Conservation (phyloP, 371 early-diverging fungal genomes). For the Mucor velutinosus region DNA sequence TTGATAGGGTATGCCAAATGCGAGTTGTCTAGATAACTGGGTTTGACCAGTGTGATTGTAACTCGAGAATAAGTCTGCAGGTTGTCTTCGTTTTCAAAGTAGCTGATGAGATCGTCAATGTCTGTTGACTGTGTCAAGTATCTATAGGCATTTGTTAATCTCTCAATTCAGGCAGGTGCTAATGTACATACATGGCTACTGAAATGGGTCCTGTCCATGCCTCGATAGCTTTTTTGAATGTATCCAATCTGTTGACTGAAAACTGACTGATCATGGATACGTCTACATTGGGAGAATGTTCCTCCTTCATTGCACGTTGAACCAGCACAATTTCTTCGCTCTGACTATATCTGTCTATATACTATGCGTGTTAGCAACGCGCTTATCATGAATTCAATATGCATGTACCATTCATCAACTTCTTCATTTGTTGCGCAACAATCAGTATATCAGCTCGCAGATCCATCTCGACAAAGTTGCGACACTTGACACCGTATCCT, state of each 20-base stretch:
- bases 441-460: slow-evolving; percentile 35
- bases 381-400: neutral
- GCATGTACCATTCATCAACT: slow-evolving; percentile 26
- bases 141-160: slow-evolving; percentile 18
- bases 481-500: slow-evolving; percentile 28
- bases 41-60: slow-evolving; percentile 52
- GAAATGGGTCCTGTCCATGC: slow-evolving; percentile 63
- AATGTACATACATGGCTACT: slow-evolving; percentile 50
- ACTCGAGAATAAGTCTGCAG: slow-evolving; percentile 29
- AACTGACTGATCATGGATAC: slow-evolving; percentile 63
- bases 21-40: slow-evolving; percentile 39
- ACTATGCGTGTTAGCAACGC: neutral
- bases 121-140: slow-evolving; percentile 57
- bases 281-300: slow-evolving; percentile 15
- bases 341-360: slow-evolving; percentile 8
- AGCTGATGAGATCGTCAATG: slow-evolving; percentile 42
- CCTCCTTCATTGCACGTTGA: slow-evolving; percentile 2
- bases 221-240: slow-evolving; percentile 52
- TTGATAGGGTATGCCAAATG: slow-evolving; percentile 67
- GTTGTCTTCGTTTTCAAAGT: slow-evolving; percentile 41
- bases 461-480: slow-evolving; percentile 36
- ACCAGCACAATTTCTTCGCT: slow-evolving; percentile 18
- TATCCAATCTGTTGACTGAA: slow-evolving; percentile 58
- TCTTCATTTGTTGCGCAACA: slow-evolving; percentile 34
- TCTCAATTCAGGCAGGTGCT: neutral